Evolutionary conservation across 352 stramenopile species (phyloP).

Genomic region (Phytophthora boehmeriae): DNA sequence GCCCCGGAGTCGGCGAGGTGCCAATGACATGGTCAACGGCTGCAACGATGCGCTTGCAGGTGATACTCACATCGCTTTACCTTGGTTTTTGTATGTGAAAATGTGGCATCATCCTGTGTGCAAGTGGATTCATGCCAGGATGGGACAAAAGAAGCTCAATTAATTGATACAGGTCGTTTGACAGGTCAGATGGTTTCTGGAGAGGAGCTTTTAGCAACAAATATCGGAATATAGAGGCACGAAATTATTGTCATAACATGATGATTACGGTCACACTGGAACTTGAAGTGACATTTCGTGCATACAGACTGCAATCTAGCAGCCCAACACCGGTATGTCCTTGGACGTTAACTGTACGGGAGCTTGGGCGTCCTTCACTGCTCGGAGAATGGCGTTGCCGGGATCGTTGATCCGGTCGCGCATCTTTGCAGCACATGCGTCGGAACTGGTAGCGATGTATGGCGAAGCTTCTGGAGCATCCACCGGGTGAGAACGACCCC

Average conservation of each 20-base stretch:
- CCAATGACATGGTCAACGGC: neutral
- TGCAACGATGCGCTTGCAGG: conserved; percentile 14
- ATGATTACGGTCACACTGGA: conserved; percentile 15
- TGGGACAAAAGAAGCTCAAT: neutral
- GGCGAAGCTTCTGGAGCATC: conserved; percentile 36
- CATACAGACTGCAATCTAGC: conserved; percentile 3
- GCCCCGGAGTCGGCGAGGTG: neutral
- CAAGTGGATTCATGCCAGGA: neutral
- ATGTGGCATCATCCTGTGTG: neutral
- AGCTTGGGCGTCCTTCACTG: conserved; percentile 20
- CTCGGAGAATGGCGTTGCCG: conserved; percentile 31
- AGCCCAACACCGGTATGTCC: conserved; percentile 24
- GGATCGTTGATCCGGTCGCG: conserved; percentile 39
- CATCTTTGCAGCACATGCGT: conserved; percentile 34
- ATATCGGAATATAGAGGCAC: no score
- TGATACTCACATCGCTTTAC: no score
- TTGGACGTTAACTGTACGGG: conserved; percentile 23
- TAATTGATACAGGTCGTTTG: neutral
- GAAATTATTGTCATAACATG: no score
- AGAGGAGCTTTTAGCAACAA: no score
- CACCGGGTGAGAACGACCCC: conserved; percentile 36
- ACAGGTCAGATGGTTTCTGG: neutral
- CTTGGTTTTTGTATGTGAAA: neutral
- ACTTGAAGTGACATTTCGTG: conserved; percentile 3
- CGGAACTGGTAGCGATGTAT: conserved; percentile 24